Conservation (phyloP, 805 yeast genomes). For the Candida odintsovae region DNA sequence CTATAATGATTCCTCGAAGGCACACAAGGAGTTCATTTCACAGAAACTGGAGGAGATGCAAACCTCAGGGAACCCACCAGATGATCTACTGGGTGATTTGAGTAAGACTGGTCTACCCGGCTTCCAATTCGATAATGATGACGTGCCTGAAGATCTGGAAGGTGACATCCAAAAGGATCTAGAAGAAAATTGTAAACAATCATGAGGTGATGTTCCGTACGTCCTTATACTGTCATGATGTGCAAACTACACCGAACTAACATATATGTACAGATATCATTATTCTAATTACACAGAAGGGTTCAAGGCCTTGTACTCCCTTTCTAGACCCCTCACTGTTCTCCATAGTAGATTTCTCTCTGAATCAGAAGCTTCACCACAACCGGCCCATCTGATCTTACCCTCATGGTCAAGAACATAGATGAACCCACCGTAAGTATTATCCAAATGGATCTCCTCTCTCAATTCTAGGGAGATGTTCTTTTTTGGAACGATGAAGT, state of each 20-base stretch:
- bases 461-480: slow-evolving; percentile 53
- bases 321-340: slow-evolving; percentile 52
- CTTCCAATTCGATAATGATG: slow-evolving; percentile 44
- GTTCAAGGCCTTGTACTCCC: slow-evolving; percentile 32
- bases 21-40: slow-evolving; percentile 46
- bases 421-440: slow-evolving; percentile 77
- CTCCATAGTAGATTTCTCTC: slow-evolving; percentile 65
- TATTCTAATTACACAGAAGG: not conserved
- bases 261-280: no score
- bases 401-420: slow-evolving; percentile 70
- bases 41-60: slow-evolving; percentile 61
- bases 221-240: no score
- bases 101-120: slow-evolving; percentile 35
- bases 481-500: slow-evolving; percentile 58
- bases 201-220: no score
- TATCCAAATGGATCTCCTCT: slow-evolving; percentile 58
- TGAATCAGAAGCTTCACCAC: slow-evolving; percentile 70
- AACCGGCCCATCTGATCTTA: slow-evolving; percentile 85
- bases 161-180: slow-evolving; percentile 29
- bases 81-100: slow-evolving; percentile 60
- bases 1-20: slow-evolving; percentile 45
- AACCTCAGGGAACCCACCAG: slow-evolving; percentile 75
- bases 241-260: no score
- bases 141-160: slow-evolving; percentile 46
- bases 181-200: slow-evolving; percentile 45